Evolutionary conservation across 192 early-diverging fungal genomes (phyloP), one percentile per base, ranked within the genome.

Genomic region (Dissophora ornata): DNA sequence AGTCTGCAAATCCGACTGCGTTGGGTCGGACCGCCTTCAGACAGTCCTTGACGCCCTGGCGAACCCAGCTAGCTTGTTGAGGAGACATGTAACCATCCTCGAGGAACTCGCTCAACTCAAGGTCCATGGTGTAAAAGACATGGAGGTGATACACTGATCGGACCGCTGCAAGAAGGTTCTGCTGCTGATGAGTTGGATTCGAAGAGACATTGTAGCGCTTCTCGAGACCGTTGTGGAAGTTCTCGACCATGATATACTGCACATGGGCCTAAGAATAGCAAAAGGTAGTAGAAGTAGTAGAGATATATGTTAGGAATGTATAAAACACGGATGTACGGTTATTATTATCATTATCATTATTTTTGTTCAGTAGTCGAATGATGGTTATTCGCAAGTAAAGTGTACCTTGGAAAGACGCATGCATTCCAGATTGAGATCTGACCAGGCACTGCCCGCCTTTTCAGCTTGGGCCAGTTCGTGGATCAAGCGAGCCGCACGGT

Each of bases 1-100:
- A 87, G 36, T 96, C 95, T 12, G 92, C 90, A 15, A 96, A 86
- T 0, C 89, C 81, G 9, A 96, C 88, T 7, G 91, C 91, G 68
- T 96, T 86, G 33, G 87, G 88, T n/a, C 93, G 79, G 0, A 96
- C 78, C 1, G 84, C 82, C 48, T 83, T 81, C n/a, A 93, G 78
- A 8, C 85, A 36, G 2, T 64, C 68, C 19, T 85, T 83, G 48
- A 91, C 70, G 1, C 68, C 59, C 1, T 62, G 40, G 47, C 85
- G 88, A n/a, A 91, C 22, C 80, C 81, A 67, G 0, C 59, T 28
- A 0, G 84, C 70, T 59, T 91, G 87, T 22, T 63, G 64, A 8
- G 75, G 38, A 0, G 70, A 73, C 18, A 94, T 69, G 15, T 88
- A 85, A 7, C 84, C 87, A 8, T 79, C 71, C 12, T 79, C 80